Base-by-base conservation (phyloP, 2,329 filamentous ascomycete genomes). In the Aspergillus sp. region DNA sequence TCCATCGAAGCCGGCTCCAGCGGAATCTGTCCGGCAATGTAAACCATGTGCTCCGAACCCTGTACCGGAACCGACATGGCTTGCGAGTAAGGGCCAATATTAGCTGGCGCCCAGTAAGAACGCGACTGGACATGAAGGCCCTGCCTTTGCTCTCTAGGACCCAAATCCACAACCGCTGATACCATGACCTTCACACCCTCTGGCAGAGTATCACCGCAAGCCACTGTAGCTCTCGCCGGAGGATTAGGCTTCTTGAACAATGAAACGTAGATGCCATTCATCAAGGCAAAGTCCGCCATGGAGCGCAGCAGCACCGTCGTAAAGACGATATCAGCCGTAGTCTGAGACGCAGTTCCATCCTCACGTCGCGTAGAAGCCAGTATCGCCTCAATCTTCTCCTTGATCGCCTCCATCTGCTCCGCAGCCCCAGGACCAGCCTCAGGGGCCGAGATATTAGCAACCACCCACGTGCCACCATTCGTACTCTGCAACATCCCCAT, bases 81-180 rank as follows among this genome's bases (percentile, higher is more conserved):
- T 78, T 99, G 95, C 58, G 93, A 97, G 76, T 98, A 98, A 0
- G 95, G 95, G 0, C 95, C 95, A 57, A 99, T 98, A 71, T 98
- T 98, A 19, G 95, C 94, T 0, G 95, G 95, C 0, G 95, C 95
- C 95, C 95, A 99, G 81, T 98, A 98, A 10, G 92, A 96, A 41
- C 91, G 83, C 3, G 91, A 93, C 77, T 98, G 95, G 5, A 99
- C 93, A 74, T 99, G 95, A 1, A 98, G 83, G 0, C 77, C 90
- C 59, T 78, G 74, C 32, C 81, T 75, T 41, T 61, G 57, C 17
- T 67, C 65, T 43, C 69, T 69, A 28, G 63, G 47, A 5, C 72
- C 72, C 21, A 75, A 65, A 61, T 82, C 75, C n/a, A 83, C 69
- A 10, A 82, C 73, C 30, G 84, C 74, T 17, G 83, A 85, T 19